A percentile compares a stretch with the other conserved stretches of the same genome.
phyloP scores from a whole-genome alignment of 2,329 filamentous ascomycete species.

The Remersonia thermophila region DNA sequence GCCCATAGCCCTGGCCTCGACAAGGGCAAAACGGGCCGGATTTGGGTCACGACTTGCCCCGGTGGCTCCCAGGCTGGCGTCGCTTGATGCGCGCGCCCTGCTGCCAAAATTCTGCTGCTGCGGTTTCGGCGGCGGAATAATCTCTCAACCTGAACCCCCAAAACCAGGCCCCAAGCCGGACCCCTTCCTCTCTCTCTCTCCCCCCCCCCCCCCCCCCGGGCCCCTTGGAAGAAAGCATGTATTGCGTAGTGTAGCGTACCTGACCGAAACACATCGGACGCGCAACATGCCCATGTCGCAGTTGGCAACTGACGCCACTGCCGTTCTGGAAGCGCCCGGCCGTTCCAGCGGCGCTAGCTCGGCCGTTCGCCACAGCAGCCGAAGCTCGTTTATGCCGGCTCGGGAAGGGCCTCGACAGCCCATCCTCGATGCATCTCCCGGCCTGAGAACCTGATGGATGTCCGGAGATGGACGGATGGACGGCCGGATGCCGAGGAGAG shows the following conservation, averaged over 20 bases:
- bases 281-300: too few relatives aligned
- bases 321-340: slow-evolving; percentile 4
- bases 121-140: slow-evolving; percentile 7
- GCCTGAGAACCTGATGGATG: neutral
- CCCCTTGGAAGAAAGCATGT: too few relatives aligned
- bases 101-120: too few relatives aligned
- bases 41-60: slow-evolving; percentile 11
- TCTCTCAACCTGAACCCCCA: slow-evolving; percentile 1
- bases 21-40: slow-evolving; percentile 15
- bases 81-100: too few relatives aligned
- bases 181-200: too few relatives aligned
- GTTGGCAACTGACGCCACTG: too few relatives aligned
- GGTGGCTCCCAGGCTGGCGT: slow-evolving; percentile 10
- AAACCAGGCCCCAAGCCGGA: too few relatives aligned
- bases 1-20: neutral
- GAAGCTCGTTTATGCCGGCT: slow-evolving; percentile 2
- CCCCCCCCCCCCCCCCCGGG: too few relatives aligned
- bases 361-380: slow-evolving; percentile 2
- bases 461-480: too few relatives aligned
- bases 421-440: slow-evolving; percentile 1
- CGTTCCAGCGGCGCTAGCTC: slow-evolving; percentile 9
- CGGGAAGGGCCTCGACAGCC: neutral
- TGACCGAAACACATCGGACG: too few relatives aligned
- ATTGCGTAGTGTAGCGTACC: too few relatives aligned
- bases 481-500: too few relatives aligned